Evolutionary conservation across 306 rosid species (phyloP).

Genomic region (Nissolia schottii): DNA sequence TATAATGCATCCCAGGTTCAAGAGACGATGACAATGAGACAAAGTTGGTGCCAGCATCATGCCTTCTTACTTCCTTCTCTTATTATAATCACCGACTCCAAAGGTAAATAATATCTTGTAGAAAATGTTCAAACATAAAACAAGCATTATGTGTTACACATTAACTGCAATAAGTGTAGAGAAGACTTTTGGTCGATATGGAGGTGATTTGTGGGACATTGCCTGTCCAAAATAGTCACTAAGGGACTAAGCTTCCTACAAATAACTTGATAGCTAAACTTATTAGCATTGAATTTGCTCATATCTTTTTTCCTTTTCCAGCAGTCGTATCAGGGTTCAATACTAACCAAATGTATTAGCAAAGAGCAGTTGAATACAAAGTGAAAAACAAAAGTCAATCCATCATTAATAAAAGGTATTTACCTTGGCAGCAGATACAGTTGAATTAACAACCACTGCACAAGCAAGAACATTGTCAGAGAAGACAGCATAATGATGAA

Average conservation of each 20-base stretch:
- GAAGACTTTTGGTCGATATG: background rate
- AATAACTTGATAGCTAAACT: conserved; percentile 5
- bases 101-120: background rate
- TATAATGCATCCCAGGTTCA: background rate
- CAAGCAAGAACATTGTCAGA: conserved; percentile 93
- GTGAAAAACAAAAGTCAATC: background rate
- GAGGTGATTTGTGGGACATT: background rate
- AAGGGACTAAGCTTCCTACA: background rate
- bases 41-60: background rate
- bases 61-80: background rate
- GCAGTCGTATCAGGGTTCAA: background rate
- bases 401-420: background rate
- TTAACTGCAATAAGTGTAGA: background rate
- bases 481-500: conserved; percentile 88
- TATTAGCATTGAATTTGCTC: background rate
- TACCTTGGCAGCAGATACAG: conserved; percentile 77
- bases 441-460: conserved; percentile 92
- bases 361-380: background rate
- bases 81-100: background rate
- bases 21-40: background rate
- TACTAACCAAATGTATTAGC: conserved; percentile 5
- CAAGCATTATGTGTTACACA: background rate
- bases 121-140: background rate
- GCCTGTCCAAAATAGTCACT: conserved; percentile 8
- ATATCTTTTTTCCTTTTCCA: background rate